Conservation (phyloP, 2,329 filamentous ascomycete genomes). For the Fusarium humuli region DNA sequence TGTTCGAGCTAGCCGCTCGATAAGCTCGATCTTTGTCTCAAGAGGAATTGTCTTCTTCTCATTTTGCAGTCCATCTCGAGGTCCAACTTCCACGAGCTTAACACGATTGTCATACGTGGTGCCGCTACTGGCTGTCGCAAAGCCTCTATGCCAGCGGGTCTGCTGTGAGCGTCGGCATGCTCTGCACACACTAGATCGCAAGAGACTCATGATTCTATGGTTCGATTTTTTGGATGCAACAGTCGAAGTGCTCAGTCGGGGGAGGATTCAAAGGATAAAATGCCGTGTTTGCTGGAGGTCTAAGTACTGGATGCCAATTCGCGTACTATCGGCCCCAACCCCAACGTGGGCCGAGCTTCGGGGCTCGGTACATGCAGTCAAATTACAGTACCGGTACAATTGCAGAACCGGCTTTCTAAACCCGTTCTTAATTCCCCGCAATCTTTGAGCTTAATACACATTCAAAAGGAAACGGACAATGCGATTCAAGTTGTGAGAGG, state of each 20-base stretch:
- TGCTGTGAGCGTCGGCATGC: constrained; percentile 53
- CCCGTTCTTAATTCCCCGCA: constrained; percentile 25
- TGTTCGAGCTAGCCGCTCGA: constrained; percentile 74
- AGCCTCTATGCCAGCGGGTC: constrained; percentile 49
- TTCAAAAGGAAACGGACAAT: background rate
- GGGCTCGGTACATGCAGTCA: constrained; percentile 9
- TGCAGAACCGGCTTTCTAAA: constrained; percentile 9
- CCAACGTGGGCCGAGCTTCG: constrained; percentile 41
- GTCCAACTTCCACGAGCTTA: constrained; percentile 84
- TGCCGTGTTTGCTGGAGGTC: constrained; percentile 22
- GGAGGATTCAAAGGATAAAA: constrained; percentile 18
- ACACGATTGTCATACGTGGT: constrained; percentile 58
- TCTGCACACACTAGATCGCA: constrained; percentile 55
- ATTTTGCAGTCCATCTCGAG: constrained; percentile 88
- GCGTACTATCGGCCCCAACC: constrained; percentile 49
- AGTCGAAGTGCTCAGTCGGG: constrained; percentile 12
- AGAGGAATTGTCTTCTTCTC: constrained; percentile 78
- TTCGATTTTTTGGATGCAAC: constrained; percentile 4
- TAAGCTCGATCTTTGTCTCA: constrained; percentile 80
- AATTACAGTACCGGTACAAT: constrained; percentile 14
- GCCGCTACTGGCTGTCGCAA: constrained; percentile 55
- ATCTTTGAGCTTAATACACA: background rate
- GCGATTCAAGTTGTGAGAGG: constrained; percentile 7
- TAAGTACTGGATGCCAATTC: constrained; percentile 33
- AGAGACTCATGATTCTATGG: constrained; percentile 48